Percentiles rank a stretch among this genome's conserved stretches.
phyloP scores from a whole-genome alignment of 306 rosid genomes.

The Abrus precatorius region DNA sequence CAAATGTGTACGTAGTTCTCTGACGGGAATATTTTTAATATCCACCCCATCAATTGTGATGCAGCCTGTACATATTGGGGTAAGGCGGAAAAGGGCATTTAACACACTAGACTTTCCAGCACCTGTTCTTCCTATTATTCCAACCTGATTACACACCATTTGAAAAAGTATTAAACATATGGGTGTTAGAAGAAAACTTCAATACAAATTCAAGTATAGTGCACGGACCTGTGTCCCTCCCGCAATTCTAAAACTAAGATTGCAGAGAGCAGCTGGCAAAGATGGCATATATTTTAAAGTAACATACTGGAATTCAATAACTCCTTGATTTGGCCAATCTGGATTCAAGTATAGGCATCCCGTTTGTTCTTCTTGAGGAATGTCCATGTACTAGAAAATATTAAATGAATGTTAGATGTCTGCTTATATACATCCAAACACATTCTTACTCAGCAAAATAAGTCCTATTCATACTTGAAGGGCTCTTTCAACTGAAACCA shows the following conservation, averaged over 20 bases:
- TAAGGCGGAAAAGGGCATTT: conserved; percentile 90
- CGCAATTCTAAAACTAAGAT: conserved; percentile 75
- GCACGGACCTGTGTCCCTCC: conserved; percentile 81
- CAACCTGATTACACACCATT: conserved; percentile 68
- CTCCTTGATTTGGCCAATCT: conserved; percentile 85
- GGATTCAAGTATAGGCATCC: conserved; percentile 66
- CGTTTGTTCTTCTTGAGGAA: conserved; percentile 84
- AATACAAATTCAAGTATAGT: conserved; percentile 17
- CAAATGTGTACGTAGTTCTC: conserved; percentile 85
- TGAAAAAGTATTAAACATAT: conserved; percentile 25
- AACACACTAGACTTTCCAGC: conserved; percentile 98
- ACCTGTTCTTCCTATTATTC: conserved; percentile 96
- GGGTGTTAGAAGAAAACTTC: conserved; percentile 28
- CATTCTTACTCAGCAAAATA: conserved; percentile 16
- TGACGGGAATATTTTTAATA: conserved; percentile 71
- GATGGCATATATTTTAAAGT: conserved; percentile 91
- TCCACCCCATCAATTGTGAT: conserved; percentile 79
- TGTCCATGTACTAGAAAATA: conserved; percentile 75
- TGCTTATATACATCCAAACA: conserved; percentile 21
- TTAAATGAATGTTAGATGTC: conserved; percentile 45
- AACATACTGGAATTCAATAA: conserved; percentile 79
- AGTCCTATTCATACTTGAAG: conserved; percentile 75
- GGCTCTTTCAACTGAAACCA: conserved; percentile 95
- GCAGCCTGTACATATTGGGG: conserved; percentile 73
- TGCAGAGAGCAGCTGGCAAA: conserved; percentile 80